Percentiles rank a stretch among this genome's conserved stretches.
phyloP scores from a whole-genome alignment of 1,284 basidiomycete species.

The Ustilago loliicola region DNA sequence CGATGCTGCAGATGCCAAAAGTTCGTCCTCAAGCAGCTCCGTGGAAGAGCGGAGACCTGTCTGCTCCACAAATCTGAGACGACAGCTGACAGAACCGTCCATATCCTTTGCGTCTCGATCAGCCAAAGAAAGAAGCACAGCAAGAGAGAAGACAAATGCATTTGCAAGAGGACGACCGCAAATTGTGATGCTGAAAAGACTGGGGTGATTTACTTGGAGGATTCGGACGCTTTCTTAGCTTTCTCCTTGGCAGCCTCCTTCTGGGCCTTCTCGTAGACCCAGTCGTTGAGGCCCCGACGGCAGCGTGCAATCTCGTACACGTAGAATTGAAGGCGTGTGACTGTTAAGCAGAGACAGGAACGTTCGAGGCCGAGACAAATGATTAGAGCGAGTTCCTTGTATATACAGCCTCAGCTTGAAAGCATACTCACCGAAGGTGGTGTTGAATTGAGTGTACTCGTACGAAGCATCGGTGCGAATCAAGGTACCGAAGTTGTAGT shows the following conservation, averaged over 20 bases:
- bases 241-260: slow-evolving; percentile 62
- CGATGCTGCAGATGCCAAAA: neutral
- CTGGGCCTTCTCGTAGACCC: slow-evolving; percentile 73
- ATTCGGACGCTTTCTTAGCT: slow-evolving; percentile 43
- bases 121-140: neutral
- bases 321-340: slow-evolving; percentile 81
- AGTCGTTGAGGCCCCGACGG: slow-evolving; percentile 89
- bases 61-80: too few relatives aligned
- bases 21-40: neutral
- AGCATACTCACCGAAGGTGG: slow-evolving; percentile 83
- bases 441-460: slow-evolving; percentile 92
- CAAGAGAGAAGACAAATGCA: neutral
- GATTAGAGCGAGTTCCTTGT: slow-evolving; percentile 3
- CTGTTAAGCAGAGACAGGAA: slow-evolving; percentile 42
- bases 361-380: neutral
- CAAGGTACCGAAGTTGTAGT: slow-evolving; percentile 97
- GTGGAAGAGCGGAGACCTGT: neutral
- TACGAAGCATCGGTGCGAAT: slow-evolving; percentile 84
- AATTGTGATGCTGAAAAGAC: slow-evolving; percentile 1
- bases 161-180: neutral
- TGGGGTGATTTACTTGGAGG: slow-evolving; percentile 28
- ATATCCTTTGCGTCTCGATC: too few relatives aligned
- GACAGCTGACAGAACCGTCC: too few relatives aligned
- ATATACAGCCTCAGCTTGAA: slow-evolving; percentile 19
- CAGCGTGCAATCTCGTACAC: slow-evolving; percentile 96